Evolutionary conservation across 352 stramenopile genomes (phyloP).

Genomic region (Hyphochytrium catenoides): DNA sequence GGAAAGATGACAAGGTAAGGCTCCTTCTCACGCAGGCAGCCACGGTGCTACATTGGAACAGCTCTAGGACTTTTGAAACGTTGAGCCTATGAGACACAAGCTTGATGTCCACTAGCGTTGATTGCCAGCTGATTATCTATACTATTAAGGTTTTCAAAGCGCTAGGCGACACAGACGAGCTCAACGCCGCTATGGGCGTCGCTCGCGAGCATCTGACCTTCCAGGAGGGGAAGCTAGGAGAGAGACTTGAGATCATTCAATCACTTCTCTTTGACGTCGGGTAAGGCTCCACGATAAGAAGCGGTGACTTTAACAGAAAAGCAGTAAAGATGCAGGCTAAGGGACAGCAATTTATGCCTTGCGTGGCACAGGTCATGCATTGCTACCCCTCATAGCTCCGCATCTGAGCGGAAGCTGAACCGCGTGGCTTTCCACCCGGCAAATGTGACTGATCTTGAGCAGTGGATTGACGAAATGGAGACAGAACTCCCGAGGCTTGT

Average conservation of each 20-base stretch:
- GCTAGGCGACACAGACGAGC: conserved; percentile 68
- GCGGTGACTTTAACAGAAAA: too few species aligned
- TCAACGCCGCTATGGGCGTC: conserved; percentile 49
- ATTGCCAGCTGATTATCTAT: too few species aligned
- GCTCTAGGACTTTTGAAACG: too few species aligned
- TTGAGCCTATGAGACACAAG: too few species aligned
- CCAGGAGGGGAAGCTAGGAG: conserved; percentile 18
- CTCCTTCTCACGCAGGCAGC: too few species aligned
- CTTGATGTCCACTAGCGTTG: too few species aligned
- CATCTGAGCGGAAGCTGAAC: conserved; percentile 34
- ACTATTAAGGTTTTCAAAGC: conserved; percentile 73
- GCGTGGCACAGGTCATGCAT: too few species aligned
- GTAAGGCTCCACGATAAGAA: too few species aligned
- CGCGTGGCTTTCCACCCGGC: conserved; percentile 25
- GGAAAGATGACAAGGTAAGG: conserved; percentile 55
- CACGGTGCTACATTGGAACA: too few species aligned
- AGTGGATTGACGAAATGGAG: conserved; percentile 71
- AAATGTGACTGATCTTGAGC: conserved; percentile 35
- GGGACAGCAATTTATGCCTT: too few species aligned
- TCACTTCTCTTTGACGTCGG: conserved; percentile 69
- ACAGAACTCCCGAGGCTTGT: conserved; percentile 38
- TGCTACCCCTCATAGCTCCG: conserved; percentile 41
- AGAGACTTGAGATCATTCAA: conserved; percentile 56
- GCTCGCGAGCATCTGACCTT: conserved; percentile 20
- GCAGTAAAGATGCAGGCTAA: too few species aligned